Conservation (phyloP, 1,284 basidiomycete species). For the Puccinia horiana region DNA sequence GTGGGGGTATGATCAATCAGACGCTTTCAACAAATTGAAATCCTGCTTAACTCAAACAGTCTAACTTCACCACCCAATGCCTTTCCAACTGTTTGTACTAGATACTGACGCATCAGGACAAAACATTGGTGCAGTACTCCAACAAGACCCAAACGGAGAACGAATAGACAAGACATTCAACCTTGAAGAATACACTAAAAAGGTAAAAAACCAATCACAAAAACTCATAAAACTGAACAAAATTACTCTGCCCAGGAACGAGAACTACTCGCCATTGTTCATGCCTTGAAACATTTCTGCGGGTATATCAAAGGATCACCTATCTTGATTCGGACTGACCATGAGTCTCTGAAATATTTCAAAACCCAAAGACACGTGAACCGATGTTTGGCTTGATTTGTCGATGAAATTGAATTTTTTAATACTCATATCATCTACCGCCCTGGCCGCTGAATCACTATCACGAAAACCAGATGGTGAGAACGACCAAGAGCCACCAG, state of each 20-base stretch:
- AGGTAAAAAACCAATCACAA: too few relatives aligned
- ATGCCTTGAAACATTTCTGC: conserved; percentile 22
- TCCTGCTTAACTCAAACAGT: background rate
- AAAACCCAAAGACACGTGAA: conserved; percentile 15
- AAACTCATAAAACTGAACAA: too few relatives aligned
- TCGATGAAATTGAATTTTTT: conserved; percentile 13
- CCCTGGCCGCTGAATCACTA: background rate
- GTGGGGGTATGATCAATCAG: background rate
- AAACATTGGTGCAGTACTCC: conserved; percentile 15
- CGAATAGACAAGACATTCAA: background rate
- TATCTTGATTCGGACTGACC: background rate
- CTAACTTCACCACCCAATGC: background rate
- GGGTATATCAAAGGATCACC: conserved; percentile 14
- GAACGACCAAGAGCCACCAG: background rate
- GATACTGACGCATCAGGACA: too few relatives aligned
- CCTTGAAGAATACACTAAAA: background rate
- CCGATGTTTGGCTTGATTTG: background rate
- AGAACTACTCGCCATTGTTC: conserved; percentile 3
- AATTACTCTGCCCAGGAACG: too few relatives aligned
- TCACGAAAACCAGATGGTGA: background rate
- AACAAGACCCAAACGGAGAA: background rate
- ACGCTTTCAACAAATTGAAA: background rate
- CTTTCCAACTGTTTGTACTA: background rate
- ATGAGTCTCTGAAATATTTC: conserved; percentile 26
- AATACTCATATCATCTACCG: background rate